Percentiles rank a stretch among this genome's conserved stretches.
Conservation (phyloP, 208 protist species). For the Strigomonas culicis region DNA sequence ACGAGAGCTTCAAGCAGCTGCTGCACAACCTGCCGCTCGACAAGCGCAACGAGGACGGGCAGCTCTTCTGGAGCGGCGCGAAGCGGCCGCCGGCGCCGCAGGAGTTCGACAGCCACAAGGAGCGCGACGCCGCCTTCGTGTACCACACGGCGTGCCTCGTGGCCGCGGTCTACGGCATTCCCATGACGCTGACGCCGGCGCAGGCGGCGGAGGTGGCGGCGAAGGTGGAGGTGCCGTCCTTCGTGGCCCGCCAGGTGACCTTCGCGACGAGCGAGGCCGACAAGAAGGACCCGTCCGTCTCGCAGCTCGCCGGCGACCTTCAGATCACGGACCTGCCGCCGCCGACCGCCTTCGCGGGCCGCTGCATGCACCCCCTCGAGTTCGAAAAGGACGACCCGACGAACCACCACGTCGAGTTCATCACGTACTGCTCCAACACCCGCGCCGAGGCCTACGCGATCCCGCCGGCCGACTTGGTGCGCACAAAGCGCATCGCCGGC, state of each 20-base stretch:
- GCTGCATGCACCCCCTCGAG: slow-evolving; percentile 52
- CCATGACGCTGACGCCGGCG: slow-evolving; percentile 27
- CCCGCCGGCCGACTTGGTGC: slow-evolving; percentile 61
- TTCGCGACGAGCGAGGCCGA: slow-evolving; percentile 80
- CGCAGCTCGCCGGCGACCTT: slow-evolving; percentile 31
- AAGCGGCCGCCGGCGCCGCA: slow-evolving; percentile 88
- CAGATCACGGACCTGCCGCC: slow-evolving; percentile 44
- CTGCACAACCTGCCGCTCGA: slow-evolving; percentile 98
- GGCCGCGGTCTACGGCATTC: slow-evolving; percentile 59
- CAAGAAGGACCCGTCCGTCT: slow-evolving; percentile 28
- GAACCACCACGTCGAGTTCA: slow-evolving; percentile 94
- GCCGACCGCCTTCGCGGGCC: slow-evolving; percentile 27
- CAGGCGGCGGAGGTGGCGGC: slow-evolving; percentile 47
- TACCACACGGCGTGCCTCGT: slow-evolving; percentile 77
- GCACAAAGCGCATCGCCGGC: slow-evolving; percentile 93
- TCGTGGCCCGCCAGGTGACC: slow-evolving; percentile 61
- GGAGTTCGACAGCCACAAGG: slow-evolving; percentile 45
- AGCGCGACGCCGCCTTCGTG: slow-evolving; percentile 70
- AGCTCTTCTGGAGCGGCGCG: slow-evolving; percentile 91
- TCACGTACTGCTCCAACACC: slow-evolving; percentile 90
- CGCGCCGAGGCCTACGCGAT: slow-evolving; percentile 93
- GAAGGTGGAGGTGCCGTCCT: slow-evolving; percentile 38
- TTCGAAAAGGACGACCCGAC: slow-evolving; percentile 96
- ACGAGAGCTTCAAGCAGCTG: slow-evolving; percentile 95
- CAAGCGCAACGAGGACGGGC: slow-evolving; percentile 87